Conservation (phyloP, 306 rosid genomes). For the Vigna radiata region DNA sequence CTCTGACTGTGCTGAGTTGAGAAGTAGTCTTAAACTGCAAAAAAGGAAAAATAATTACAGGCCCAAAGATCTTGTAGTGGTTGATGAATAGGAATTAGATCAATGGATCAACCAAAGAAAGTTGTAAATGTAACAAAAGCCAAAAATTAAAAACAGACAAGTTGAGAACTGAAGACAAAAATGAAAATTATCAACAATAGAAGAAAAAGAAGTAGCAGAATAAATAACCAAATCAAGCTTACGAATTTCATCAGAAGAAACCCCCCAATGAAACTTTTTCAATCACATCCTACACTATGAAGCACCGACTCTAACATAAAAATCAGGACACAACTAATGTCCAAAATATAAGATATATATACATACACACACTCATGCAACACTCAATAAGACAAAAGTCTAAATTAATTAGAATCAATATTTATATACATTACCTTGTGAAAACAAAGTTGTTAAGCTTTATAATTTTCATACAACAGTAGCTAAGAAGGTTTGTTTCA, state of each 20-base stretch:
- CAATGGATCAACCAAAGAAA: background rate
- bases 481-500: background rate
- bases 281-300: background rate
- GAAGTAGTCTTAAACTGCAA: constrained; percentile 75
- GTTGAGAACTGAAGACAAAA: background rate
- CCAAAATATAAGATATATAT: background rate
- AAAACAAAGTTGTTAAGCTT: background rate
- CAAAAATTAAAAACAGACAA: background rate
- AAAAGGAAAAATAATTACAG: constrained; percentile 13
- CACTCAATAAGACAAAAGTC: background rate
- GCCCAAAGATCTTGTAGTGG: background rate
- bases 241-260: background rate
- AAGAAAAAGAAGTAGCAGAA: too few relatives aligned
- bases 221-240: background rate
- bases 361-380: too few relatives aligned
- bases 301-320: background rate
- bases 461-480: background rate
- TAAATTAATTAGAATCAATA: background rate
- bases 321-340: background rate
- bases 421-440: background rate
- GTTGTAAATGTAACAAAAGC: background rate
- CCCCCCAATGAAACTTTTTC: background rate
- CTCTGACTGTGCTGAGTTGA: constrained; percentile 62
- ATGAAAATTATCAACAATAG: too few relatives aligned
- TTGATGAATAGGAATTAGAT: background rate